Conservation (phyloP, 1,139 yeast genomes). For the Saccharomyces hybrid region DNA sequence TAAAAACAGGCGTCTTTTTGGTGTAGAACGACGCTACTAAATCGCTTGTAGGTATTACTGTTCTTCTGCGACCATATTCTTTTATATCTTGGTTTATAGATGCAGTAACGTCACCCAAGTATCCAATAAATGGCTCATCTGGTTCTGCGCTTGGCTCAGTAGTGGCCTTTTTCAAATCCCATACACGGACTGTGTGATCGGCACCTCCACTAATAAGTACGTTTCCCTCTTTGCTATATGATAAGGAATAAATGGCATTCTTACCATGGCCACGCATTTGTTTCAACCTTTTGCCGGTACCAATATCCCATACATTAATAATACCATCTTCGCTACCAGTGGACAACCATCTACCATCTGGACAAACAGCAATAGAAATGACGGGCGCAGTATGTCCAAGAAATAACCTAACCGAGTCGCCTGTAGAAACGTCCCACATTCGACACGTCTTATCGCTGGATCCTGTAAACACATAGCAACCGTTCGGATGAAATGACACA, state of each 20-base stretch:
- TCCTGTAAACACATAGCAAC: slow-evolving; percentile 89
- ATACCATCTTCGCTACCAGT: slow-evolving; percentile 91
- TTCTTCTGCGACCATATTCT: slow-evolving; percentile 46
- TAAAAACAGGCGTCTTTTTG: slow-evolving; percentile 87
- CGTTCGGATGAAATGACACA: slow-evolving; percentile 93
- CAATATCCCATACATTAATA: slow-evolving; percentile 90
- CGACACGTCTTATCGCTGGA: slow-evolving; percentile 92
- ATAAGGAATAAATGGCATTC: slow-evolving; percentile 74
- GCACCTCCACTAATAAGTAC: slow-evolving; percentile 90
- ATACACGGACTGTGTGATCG: slow-evolving; percentile 85
- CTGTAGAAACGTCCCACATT: slow-evolving; percentile 95
- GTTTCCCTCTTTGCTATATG: slow-evolving; percentile 81
- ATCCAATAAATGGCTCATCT: slow-evolving; percentile 48
- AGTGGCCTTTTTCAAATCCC: slow-evolving; percentile 89
- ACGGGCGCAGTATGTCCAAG: slow-evolving; percentile 90
- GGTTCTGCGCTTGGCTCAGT: slow-evolving; percentile 76
- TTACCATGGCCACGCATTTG: slow-evolving; percentile 87
- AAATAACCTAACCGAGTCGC: slow-evolving; percentile 86
- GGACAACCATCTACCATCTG: slow-evolving; percentile 96
- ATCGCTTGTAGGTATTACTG: slow-evolving; percentile 73
- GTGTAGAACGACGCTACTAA: slow-evolving; percentile 93
- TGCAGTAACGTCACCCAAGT: slow-evolving; percentile 33
- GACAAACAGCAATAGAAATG: slow-evolving; percentile 79
- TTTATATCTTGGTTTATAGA: slow-evolving; percentile 31
- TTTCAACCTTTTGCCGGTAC: slow-evolving; percentile 80